Evolutionary conservation across 768 basidiomycete species (phyloP).

Genomic region (Kwoniella heveanensis): DNA sequence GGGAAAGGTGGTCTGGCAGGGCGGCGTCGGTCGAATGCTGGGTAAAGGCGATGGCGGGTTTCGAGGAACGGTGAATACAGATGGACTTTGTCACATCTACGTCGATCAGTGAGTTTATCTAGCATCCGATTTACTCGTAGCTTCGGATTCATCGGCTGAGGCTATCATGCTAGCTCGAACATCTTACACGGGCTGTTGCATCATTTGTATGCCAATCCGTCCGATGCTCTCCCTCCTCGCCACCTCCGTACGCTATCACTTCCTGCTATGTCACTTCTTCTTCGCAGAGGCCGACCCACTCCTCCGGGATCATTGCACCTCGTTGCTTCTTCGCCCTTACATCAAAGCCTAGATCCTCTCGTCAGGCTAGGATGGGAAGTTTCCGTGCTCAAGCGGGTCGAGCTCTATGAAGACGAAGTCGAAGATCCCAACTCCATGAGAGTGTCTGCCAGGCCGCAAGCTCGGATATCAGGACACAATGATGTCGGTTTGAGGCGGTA

Average conservation of each 20-base stretch:
- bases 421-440: conserved; percentile 32
- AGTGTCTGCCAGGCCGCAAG: conserved; percentile 24
- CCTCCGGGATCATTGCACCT: conserved; percentile 47
- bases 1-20: conserved; percentile 50
- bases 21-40: conserved; percentile 43
- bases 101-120: conserved; percentile 49
- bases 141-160: too few species aligned
- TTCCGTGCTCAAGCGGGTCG: conserved; percentile 51
- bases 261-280: conserved; percentile 49
- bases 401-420: conserved; percentile 45
- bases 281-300: conserved; percentile 46
- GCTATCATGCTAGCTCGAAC: conserved; percentile 46
- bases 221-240: conserved; percentile 31
- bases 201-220: conserved; percentile 12
- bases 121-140: background rate
- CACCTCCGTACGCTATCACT: conserved; percentile 51
- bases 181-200: conserved; percentile 45
- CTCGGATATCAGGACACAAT: conserved; percentile 8
- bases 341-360: conserved; percentile 49
- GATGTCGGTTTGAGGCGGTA: conserved; percentile 34
- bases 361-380: conserved; percentile 53
- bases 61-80: conserved; percentile 17
- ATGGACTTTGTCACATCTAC: conserved; percentile 40
- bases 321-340: conserved; percentile 50
- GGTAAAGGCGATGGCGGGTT: conserved; percentile 29